Evolutionary conservation across 257 asterid species (phyloP).

Genomic region (Gardenia jasminoides): DNA sequence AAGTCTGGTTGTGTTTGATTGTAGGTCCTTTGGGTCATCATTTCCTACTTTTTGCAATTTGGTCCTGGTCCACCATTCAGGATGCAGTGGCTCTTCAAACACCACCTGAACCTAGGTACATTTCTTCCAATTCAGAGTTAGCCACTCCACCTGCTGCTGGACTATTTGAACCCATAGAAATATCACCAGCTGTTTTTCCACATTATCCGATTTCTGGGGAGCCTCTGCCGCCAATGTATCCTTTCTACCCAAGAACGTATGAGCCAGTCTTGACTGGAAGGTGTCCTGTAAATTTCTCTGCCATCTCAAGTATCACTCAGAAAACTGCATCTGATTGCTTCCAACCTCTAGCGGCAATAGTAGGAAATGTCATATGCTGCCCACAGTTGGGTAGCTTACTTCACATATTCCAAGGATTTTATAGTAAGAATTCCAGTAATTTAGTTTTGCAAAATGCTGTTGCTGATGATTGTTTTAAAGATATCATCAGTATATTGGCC

Average conservation of each 20-base stretch:
- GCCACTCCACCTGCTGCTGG: slow-evolving; percentile 72
- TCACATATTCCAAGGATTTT: slow-evolving; percentile 89
- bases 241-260: slow-evolving; percentile 77
- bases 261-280: slow-evolving; percentile 90
- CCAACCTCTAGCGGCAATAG: slow-evolving; percentile 73
- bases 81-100: slow-evolving; percentile 47
- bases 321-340: slow-evolving; percentile 92
- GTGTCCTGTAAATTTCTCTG: slow-evolving; percentile 89
- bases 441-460: slow-evolving; percentile 68
- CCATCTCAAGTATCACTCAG: slow-evolving; percentile 65
- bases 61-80: slow-evolving; percentile 56
- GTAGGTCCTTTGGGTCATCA: slow-evolving; percentile 70
- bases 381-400: slow-evolving; percentile 92
- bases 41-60: slow-evolving; percentile 55
- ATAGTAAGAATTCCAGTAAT: slow-evolving; percentile 56
- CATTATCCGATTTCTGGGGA: slow-evolving; percentile 61
- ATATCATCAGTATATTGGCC: slow-evolving; percentile 87
- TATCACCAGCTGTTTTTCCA: slow-evolving; percentile 86
- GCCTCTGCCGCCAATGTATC: slow-evolving; percentile 89
- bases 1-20: slow-evolving; percentile 12
- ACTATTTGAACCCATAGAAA: slow-evolving; percentile 80
- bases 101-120: slow-evolving; percentile 31
- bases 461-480: slow-evolving; percentile 96
- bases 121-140: slow-evolving; percentile 47
- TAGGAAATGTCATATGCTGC: slow-evolving; percentile 92